Conservation (phyloP, 768 basidiomycete genomes). For the Amanita inopinata region DNA sequence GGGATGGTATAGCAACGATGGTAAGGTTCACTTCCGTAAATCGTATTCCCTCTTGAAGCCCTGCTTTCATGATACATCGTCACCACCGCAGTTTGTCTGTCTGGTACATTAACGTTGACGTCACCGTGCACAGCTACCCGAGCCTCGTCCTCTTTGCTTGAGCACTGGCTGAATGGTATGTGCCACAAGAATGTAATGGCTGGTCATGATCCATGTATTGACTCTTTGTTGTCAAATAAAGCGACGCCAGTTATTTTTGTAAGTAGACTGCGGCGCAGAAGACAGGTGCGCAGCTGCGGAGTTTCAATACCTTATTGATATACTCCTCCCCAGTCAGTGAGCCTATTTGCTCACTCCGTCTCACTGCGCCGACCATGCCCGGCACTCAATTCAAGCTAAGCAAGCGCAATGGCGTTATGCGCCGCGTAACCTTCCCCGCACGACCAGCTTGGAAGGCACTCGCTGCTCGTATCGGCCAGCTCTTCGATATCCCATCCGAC, state of each 20-base stretch:
- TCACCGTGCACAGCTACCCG: conserved; percentile 54
- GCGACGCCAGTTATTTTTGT: conserved; percentile 2
- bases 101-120: conserved; percentile 31
- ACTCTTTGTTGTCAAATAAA: background rate
- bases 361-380: conserved; percentile 27
- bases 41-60: background rate
- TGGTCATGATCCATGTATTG: too few relatives aligned
- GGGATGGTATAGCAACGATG: conserved; percentile 72
- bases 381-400: conserved; percentile 57
- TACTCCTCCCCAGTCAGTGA: conserved; percentile 12
- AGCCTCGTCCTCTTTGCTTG: conserved; percentile 64
- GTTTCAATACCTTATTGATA: conserved; percentile 26
- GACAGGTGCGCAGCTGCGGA: conserved; percentile 24
- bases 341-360: conserved; percentile 6
- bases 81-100: conserved; percentile 46
- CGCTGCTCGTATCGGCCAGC: conserved; percentile 40
- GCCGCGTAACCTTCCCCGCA: conserved; percentile 43
- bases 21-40: conserved; percentile 55
- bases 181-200: too few relatives aligned
- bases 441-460: conserved; percentile 50
- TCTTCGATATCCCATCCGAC: conserved; percentile 44
- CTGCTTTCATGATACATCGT: background rate
- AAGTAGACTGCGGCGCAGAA: conserved; percentile 19
- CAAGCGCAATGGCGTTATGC: conserved; percentile 45
- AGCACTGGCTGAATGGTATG: too few relatives aligned